These are phyloP conservation scores for Lipomyces yamanashiensis DNA, from an alignment of 805 yeast species.

Conservation along the genomic window DNA sequence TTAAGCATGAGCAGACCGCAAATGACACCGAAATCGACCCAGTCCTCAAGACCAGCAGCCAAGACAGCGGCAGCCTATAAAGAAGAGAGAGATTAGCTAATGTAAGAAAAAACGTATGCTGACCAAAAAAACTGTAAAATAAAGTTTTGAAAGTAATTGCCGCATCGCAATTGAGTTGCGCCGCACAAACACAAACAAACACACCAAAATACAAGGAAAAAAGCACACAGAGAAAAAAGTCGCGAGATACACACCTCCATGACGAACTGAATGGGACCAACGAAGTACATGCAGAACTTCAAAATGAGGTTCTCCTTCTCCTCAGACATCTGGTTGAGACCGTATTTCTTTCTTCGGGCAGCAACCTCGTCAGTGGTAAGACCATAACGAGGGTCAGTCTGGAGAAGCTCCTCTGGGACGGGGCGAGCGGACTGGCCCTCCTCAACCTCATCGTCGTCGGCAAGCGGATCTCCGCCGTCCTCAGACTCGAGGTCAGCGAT, in stretches of 20 bases:
- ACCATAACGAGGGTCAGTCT: slow-evolving; percentile 81
- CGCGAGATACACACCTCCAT: slow-evolving; percentile 59
- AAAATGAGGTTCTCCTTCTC: slow-evolving; percentile 78
- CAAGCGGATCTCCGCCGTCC: slow-evolving; percentile 52
- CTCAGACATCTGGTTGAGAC: slow-evolving; percentile 89
- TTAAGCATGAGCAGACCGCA: slow-evolving; percentile 83
- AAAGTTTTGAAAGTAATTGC: background rate
- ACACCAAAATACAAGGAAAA: background rate
- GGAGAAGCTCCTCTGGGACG: slow-evolving; percentile 83
- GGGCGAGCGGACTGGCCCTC: slow-evolving; percentile 69
- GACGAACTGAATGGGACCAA: slow-evolving; percentile 95
- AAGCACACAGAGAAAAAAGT: background rate
- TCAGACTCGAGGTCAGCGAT: slow-evolving; percentile 73
- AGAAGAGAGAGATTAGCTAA: slow-evolving; percentile 22
- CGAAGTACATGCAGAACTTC: slow-evolving; percentile 84
- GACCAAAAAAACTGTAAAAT: too few species aligned
- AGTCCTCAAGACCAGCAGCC: slow-evolving; percentile 96
- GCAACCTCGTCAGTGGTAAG: slow-evolving; percentile 75
- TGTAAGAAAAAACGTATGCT: background rate
- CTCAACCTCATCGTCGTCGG: slow-evolving; percentile 48
- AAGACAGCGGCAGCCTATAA: slow-evolving; percentile 78
- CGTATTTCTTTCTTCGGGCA: slow-evolving; percentile 87
- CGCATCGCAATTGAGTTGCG: background rate
- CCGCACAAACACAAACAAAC: background rate
- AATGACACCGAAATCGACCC: slow-evolving; percentile 99